These are phyloP conservation scores for Hypoxylon sp. DNA, from an alignment of 2,329 filamentous ascomycete genomes.

Conservation along the genomic window DNA sequence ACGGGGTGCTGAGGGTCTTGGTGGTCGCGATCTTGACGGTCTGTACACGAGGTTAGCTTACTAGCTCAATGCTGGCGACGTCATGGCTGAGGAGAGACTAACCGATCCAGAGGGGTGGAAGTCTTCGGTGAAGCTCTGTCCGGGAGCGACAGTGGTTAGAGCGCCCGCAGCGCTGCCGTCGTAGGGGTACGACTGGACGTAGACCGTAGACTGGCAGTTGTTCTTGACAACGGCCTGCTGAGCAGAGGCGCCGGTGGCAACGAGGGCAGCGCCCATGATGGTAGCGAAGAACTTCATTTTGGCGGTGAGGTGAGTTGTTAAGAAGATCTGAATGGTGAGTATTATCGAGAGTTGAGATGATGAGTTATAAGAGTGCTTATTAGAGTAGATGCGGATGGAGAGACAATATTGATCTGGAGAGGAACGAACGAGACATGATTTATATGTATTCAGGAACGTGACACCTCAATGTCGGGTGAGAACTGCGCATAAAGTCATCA, in stretches of 20 bases:
- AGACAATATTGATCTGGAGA: conserved; percentile 9
- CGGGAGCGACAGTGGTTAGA: conserved; percentile 44
- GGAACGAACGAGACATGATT: background rate
- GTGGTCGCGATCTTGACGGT: conserved; percentile 54
- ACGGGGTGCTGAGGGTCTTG: conserved; percentile 48
- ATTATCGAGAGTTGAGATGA: conserved; percentile 7
- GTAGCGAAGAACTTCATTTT: conserved; percentile 46
- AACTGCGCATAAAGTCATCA: conserved; percentile 12
- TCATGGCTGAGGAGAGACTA: conserved; percentile 33
- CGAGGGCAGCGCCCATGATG: conserved; percentile 45
- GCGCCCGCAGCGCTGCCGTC: conserved; percentile 45
- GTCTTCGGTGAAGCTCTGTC: conserved; percentile 46
- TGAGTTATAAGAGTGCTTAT: background rate
- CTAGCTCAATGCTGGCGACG: background rate
- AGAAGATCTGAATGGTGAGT: conserved; percentile 1
- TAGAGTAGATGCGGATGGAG: conserved; percentile 5
- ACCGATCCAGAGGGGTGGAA: conserved; percentile 50
- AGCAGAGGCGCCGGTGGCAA: conserved; percentile 46
- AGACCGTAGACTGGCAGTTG: conserved; percentile 47
- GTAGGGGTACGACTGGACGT: conserved; percentile 51
- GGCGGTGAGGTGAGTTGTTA: background rate
- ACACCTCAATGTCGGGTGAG: conserved; percentile 7
- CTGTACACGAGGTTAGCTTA: conserved; percentile 39
- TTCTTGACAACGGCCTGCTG: conserved; percentile 50
- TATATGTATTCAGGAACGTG: conserved; percentile 16